phyloP scores from a whole-genome alignment of 176 grass and related monocot genomes.

The Rhynchospora tenuis region DNA sequence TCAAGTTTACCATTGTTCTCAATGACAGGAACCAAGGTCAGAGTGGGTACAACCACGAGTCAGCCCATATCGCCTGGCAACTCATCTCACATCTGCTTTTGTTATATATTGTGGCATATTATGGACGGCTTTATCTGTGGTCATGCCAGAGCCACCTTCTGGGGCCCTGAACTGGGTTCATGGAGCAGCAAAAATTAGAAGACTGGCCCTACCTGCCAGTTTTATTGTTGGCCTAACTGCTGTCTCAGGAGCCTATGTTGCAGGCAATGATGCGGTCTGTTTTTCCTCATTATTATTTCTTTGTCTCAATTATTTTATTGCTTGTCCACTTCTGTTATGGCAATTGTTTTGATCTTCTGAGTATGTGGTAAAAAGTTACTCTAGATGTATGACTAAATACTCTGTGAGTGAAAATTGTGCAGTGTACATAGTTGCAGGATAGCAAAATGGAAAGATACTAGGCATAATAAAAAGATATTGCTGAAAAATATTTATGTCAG shows the following conservation, averaged over 20 bases:
- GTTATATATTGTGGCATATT: conserved; percentile 90
- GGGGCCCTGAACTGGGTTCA: conserved; percentile 65
- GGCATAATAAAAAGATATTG: background rate
- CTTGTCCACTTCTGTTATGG: background rate
- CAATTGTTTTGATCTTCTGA: background rate
- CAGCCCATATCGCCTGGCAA: conserved; percentile 87
- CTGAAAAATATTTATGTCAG: background rate
- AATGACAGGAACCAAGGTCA: conserved; percentile 67
- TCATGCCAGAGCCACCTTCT: conserved; percentile 75
- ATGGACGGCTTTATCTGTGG: conserved; percentile 89
- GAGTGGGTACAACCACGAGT: conserved; percentile 91
- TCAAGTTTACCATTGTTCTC: background rate
- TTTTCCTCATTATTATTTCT: conserved; percentile 24
- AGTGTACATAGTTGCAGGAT: background rate
- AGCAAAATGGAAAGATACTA: background rate
- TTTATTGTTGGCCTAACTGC: conserved; percentile 76
- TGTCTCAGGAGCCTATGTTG: conserved; percentile 90
- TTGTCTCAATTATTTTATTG: background rate
- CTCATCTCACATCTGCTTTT: conserved; percentile 94
- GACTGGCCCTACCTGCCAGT: conserved; percentile 72
- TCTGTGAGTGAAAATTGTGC: background rate
- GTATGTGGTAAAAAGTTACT: background rate
- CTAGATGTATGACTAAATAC: background rate
- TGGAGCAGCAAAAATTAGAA: conserved; percentile 66
- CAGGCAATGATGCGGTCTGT: conserved; percentile 90